Base-by-base conservation (phyloP, 2,329 filamentous ascomycete genomes). In the Diplocarpon mali region DNA sequence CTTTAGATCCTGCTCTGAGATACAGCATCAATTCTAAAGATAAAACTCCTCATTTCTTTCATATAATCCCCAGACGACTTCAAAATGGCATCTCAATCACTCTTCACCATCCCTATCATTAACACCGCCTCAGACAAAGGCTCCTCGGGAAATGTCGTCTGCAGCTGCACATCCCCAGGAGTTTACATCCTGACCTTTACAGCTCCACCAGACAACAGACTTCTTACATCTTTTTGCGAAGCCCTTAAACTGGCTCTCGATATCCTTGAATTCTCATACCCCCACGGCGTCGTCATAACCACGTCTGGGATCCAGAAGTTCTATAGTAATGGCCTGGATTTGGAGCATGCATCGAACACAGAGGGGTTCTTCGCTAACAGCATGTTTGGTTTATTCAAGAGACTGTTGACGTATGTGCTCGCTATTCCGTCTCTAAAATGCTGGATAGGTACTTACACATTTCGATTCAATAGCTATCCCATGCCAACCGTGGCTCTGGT, bases 401-500 rank as follows among this genome's bases (percentile, higher is more conserved):
- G 82, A 5, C 65, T 88, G 27, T 59, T 84, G 48, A 80, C 76
- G 63, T 75, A 62, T 41, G 60, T 56, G 29, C 34, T 14, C 38
- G 42, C 14, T n/a, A 17, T 40, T 14, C 36, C 45, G n/a, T 42
- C 5, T 29, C 10, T 13, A 13, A 34, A 24, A 11, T 12, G 34
- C 17, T 16, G 14, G 11, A 15, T 17, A 8, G 16, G 20, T 7
- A 24, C 20, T 24, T 7, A 24, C 20, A 7, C 7, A 7, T 24
- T 24, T 24, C 20, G 20, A 24, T 24, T 24, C 20, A 34, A 27
- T 40, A 73, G 69, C 42, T 90, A 79, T 59, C 83, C 85, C 12
- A 87, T 89, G 83, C 85, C 85, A 17, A 92, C 85, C 2, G 65
- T 92, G 40, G 80, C 84, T n/a, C 69, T 88, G 8, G 59, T 90